phyloP scores from a whole-genome alignment of 306 rosid genomes.

The Astragalus glycyphyllos region DNA sequence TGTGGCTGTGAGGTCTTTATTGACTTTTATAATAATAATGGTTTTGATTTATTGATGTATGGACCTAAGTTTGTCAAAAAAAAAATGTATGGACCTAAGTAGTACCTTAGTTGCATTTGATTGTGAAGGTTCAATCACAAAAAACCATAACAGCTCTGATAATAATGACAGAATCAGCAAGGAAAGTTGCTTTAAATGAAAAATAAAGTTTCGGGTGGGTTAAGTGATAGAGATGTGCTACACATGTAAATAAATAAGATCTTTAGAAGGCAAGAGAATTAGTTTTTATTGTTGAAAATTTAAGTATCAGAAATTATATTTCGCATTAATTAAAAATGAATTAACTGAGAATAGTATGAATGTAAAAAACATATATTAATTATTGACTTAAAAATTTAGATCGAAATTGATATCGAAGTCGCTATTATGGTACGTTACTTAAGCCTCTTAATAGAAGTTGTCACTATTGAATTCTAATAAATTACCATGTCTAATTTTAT shows the following conservation, averaged over 20 bases:
- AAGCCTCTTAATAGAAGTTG: neutral
- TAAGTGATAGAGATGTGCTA: no score
- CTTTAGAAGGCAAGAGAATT: neutral
- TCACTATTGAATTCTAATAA: no score
- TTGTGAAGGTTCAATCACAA: neutral
- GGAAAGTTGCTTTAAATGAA: conserved; percentile 10
- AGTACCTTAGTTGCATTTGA: conserved; percentile 14
- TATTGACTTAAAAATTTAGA: neutral
- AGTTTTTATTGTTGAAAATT: neutral
- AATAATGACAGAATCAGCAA: neutral
- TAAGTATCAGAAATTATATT: neutral
- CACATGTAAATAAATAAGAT: no score
- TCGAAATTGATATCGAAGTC: neutral
- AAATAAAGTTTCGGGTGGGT: neutral
- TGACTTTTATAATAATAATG: conserved; percentile 13
- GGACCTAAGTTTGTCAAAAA: conserved; percentile 31
- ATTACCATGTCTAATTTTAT: no score
- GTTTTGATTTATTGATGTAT: conserved; percentile 1
- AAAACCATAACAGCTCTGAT: no score
- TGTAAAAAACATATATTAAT: no score
- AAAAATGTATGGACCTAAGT: no score
- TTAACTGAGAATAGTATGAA: no score
- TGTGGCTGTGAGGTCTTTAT: conserved; percentile 31
- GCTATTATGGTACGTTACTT: neutral
- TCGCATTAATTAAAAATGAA: neutral